Conservation (phyloP, 371 early-diverging fungal genomes). For the Mycotypha africana region DNA sequence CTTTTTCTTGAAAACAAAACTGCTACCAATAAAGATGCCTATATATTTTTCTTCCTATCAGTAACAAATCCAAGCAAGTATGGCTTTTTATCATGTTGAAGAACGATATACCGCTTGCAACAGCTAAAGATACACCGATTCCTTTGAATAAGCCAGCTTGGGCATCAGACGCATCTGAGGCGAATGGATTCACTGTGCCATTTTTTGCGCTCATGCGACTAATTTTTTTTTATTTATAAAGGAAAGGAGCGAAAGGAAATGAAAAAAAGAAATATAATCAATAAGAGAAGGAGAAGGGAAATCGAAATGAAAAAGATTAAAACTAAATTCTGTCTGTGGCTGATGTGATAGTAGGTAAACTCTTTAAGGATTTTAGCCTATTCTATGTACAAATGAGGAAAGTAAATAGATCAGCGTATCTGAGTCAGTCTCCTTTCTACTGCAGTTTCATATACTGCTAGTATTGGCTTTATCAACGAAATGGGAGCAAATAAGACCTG, state of each 20-base stretch:
- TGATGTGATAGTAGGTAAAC: not conserved
- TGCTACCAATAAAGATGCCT: conserved; percentile 82
- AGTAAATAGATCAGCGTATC: no score
- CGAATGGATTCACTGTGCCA: conserved; percentile 4
- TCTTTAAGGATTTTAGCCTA: no score
- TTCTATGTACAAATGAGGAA: no score
- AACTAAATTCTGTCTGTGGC: no score
- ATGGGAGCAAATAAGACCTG: no score
- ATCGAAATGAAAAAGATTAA: no score
- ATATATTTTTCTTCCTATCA: conserved; percentile 4
- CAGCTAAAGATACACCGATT: conserved; percentile 81
- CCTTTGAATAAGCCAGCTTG: conserved; percentile 57
- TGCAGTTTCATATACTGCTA: no score
- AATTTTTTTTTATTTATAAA: not conserved
- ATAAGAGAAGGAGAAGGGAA: no score
- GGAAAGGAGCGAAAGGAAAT: not conserved
- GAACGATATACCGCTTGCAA: conserved; percentile 43
- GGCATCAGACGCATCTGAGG: not conserved
- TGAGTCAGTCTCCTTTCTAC: no score
- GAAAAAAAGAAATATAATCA: not conserved
- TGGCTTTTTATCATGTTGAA: not conserved
- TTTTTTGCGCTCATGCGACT: conserved; percentile 7
- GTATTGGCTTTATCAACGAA: no score
- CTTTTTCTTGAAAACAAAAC: conserved; percentile 91
- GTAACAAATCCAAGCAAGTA: not conserved